Evolutionary conservation across 2,329 filamentous ascomycete species (phyloP), one percentile per base, ranked within the genome.

Genomic region (Mollisiaceae sp.): DNA sequence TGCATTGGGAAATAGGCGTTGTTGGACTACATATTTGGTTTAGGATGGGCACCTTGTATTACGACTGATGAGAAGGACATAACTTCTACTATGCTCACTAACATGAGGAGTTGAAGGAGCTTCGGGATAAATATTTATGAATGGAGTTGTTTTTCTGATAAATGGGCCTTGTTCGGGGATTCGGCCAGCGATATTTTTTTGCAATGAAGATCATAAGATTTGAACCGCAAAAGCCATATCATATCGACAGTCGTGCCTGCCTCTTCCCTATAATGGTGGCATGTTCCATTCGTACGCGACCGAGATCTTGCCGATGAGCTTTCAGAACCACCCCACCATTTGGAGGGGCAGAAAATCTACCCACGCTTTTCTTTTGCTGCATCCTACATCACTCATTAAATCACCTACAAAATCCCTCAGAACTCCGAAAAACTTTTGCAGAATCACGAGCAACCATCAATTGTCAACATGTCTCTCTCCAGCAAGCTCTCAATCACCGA

Each of bases 401-500:
- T 55, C n/a, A 43, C 47, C 43, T 59, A 39, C 65, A 63, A 69
- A 68, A 64, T 55, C 56, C 64, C 65, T 61, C 66, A 69, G 27
- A 60, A 50, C 38, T 27, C 32, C 22, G 11, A 62, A 59, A 68
- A 60, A 60, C 32, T 15, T 41, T 50, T 54, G 14, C 41, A 47
- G 45, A 35, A 65, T 22, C 55, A 22, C 22, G 32, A 39, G n/a
- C 20, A 32, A 57, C 20, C 32, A 22, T 20, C 59, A 70, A 69
- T 72, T 69, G 63, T 70, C 78, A 88, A 76, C 67, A 99, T 99
- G 95, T 98, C 95, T 89, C 92, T 99, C 79, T 92, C 94, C 76
- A 97, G 89, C 88, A 99, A 99, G 88, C 92, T 99, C 76, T 92
- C 93, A 74, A 97, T 99, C 82, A 92, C 89, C 73, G 94, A 99